Percentiles rank a stretch among this genome's conserved stretches.
Conservation (phyloP, 139 green algal species). For the Asterochloris sp. region DNA sequence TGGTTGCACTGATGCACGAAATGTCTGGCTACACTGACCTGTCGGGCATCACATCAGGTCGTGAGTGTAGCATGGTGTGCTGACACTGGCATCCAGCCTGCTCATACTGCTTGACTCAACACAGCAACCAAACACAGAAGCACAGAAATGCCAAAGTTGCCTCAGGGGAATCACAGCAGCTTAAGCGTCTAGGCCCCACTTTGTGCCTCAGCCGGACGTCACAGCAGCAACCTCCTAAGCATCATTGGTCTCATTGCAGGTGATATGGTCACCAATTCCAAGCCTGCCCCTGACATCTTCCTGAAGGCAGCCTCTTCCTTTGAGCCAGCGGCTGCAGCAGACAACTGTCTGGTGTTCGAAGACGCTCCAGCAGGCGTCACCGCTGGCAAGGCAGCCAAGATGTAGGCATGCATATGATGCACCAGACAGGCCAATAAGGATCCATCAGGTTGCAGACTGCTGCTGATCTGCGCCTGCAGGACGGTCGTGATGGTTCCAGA, state of each 20-base stretch:
- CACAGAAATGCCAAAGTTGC: too few species aligned
- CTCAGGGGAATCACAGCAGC: too few species aligned
- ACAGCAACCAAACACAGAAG: too few species aligned
- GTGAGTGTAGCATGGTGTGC: too few species aligned
- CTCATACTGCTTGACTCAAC: too few species aligned
- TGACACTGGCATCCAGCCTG: too few species aligned
- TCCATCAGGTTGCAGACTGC: neutral
- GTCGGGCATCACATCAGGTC: too few species aligned
- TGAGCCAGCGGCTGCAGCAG: neutral
- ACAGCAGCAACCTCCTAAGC: too few species aligned
- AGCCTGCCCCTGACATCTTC: constrained; percentile 88
- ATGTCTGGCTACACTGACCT: too few species aligned
- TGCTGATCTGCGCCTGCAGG: constrained; percentile 22
- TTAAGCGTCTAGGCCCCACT: too few species aligned
- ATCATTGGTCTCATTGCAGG: constrained; percentile 26
- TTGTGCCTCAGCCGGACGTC: too few species aligned
- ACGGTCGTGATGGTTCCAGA: constrained; percentile 53
- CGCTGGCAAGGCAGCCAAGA: constrained; percentile 64
- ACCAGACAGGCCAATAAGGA: neutral
- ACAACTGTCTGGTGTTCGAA: constrained; percentile 70
- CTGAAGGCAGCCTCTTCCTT: constrained; percentile 47
- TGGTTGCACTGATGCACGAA: too few species aligned
- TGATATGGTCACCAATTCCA: constrained; percentile 57
- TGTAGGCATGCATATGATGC: constrained; percentile 31
- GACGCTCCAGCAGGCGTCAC: constrained; percentile 71